These are phyloP conservation scores for Saussurea involucrata DNA, from an alignment of 129 eudicot species.

Conservation along the genomic window DNA sequence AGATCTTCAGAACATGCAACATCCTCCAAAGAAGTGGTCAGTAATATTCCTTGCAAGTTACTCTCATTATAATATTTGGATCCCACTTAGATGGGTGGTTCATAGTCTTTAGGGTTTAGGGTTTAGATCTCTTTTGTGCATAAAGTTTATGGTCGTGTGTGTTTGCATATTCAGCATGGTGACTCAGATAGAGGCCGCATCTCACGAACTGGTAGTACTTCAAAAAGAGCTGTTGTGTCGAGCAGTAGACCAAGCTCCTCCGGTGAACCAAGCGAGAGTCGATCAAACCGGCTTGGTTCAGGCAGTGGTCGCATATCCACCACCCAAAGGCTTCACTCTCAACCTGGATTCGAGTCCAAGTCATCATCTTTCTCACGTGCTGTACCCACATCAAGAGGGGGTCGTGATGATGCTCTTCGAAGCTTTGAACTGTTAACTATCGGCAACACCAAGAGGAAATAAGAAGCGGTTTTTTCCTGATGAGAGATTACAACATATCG, in stretches of 20 bases:
- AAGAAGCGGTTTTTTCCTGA: background rate
- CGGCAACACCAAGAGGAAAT: constrained; percentile 73
- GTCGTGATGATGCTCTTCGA: constrained; percentile 74
- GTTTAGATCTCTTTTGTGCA: background rate
- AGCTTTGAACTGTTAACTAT: constrained; percentile 90
- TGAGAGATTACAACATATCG: background rate
- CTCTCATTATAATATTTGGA: background rate
- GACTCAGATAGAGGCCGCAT: constrained; percentile 69
- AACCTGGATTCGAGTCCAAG: constrained; percentile 84
- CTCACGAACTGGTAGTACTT: constrained; percentile 55
- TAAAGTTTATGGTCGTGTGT: background rate
- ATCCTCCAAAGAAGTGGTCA: constrained; percentile 75
- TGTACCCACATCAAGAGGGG: constrained; percentile 50
- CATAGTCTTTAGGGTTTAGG: too few species aligned
- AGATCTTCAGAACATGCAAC: constrained; percentile 55
- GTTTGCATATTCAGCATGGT: constrained; percentile 38
- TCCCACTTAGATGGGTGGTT: background rate
- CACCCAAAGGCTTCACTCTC: constrained; percentile 75
- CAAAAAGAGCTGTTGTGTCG: constrained; percentile 66
- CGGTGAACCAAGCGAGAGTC: constrained; percentile 62
- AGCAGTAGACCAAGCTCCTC: constrained; percentile 91
- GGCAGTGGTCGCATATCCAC: constrained; percentile 66
- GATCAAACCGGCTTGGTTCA: constrained; percentile 56
- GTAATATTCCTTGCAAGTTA: background rate
- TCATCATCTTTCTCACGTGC: constrained; percentile 76